Evolutionary conservation across 2,329 filamentous ascomycete genomes (phyloP), one percentile per base, ranked within the genome.

Genomic region (Clarireedia monteithiana): DNA sequence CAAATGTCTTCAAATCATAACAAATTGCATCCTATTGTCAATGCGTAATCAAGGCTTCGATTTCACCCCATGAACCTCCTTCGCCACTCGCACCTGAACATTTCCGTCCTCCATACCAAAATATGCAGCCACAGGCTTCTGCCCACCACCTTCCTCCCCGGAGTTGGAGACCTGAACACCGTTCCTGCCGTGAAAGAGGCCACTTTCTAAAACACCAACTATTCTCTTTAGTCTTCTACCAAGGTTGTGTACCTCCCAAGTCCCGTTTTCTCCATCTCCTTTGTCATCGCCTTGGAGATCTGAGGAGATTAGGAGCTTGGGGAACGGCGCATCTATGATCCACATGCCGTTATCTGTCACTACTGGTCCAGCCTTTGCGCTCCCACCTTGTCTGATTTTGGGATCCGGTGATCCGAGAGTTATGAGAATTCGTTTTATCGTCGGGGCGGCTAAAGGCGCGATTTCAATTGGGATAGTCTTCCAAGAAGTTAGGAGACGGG

Each of bases 51-150:
- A 57, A 44, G 55, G 50, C 24, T 48, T 48, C 20, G 55, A 53
- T 36, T 57, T 57, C 2, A 57, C 20, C 10, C 50, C 55, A 24
- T 42, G 26, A 24, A 26, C 51, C 26, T 68, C 67, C 38, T 66
- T 68, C 15, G 75, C 75, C 58, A 68, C 71, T 61, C 76, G 69
- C 48, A 85, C 75, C 65, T 84, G 74, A 14, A 88, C 85, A 10
- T 75, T 77, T 3, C 88, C 88, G 67, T 89, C 88, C 46, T 86
- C 81, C 83, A 94, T 88, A 38, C 94, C 94, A 73, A 97, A 99
- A 74, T 97, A 99, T 24, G 90, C 91, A 27, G 91, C 91, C 12
- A 96, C 80, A 0, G 94, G 94, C 74, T 92, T 95, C 74, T 96
- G 90, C 0, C 89, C 91, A 48, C 88, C 86, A 48, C 83, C 73